Evolutionary conservation across 495 filamentous ascomycete species (phyloP).

Genomic region (Talaromyces liani): DNA sequence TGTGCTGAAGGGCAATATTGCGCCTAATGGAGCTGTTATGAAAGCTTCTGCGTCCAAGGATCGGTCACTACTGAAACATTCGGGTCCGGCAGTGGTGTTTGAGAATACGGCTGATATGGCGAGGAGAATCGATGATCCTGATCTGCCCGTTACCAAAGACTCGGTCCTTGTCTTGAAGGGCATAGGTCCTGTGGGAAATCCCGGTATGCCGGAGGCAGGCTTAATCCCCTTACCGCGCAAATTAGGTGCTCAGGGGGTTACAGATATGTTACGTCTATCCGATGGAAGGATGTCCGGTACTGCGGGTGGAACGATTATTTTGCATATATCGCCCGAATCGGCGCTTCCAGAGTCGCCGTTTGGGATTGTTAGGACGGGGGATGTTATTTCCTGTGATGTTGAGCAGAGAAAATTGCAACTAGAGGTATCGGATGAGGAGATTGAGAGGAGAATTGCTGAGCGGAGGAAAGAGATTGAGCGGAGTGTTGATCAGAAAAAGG

Average conservation of each 20-base stretch:
- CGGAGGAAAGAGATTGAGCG: slow-evolving; percentile 18
- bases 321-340: slow-evolving; percentile 59
- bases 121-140: slow-evolving; percentile 47
- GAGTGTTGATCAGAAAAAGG: slow-evolving; percentile 22
- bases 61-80: slow-evolving; percentile 40
- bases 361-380: slow-evolving; percentile 53
- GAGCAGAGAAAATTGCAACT: slow-evolving; percentile 37
- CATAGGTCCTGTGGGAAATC: slow-evolving; percentile 58
- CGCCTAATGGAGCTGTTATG: slow-evolving; percentile 48
- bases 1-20: slow-evolving; percentile 49
- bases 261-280: slow-evolving; percentile 58
- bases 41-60: slow-evolving; percentile 59
- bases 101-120: slow-evolving; percentile 49
- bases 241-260: slow-evolving; percentile 47
- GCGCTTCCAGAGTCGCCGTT: slow-evolving; percentile 48
- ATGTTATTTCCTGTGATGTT: slow-evolving; percentile 48
- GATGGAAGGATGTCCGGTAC: slow-evolving; percentile 66
- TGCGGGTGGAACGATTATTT: slow-evolving; percentile 59
- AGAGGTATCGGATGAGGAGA: slow-evolving; percentile 39
- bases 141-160: slow-evolving; percentile 41
- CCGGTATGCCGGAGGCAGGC: slow-evolving; percentile 59
- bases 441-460: slow-evolving; percentile 30
- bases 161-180: slow-evolving; percentile 53
- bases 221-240: slow-evolving; percentile 59
- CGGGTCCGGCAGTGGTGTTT: slow-evolving; percentile 53